Evolutionary conservation across 768 basidiomycete species (phyloP).

Genomic region (Calvatia gigantea): DNA sequence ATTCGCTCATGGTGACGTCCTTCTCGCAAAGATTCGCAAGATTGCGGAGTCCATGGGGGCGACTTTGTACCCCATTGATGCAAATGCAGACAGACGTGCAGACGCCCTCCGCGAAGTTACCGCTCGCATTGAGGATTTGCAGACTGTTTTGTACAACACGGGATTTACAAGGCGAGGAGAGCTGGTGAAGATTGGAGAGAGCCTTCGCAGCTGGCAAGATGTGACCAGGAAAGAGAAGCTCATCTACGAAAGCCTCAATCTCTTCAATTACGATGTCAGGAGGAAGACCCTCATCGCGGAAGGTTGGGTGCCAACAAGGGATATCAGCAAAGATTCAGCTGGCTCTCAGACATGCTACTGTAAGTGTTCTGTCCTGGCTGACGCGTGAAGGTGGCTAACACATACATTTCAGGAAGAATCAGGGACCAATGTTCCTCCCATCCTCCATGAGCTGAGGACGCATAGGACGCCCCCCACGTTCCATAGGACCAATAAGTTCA

Average conservation of each 20-base stretch:
- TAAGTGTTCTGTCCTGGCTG: constrained; percentile 30
- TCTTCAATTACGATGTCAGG: constrained; percentile 92
- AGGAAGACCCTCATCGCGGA: constrained; percentile 95
- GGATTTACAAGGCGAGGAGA: constrained; percentile 77
- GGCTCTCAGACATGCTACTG: constrained; percentile 84
- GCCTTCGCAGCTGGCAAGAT: constrained; percentile 86
- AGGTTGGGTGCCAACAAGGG: constrained; percentile 95
- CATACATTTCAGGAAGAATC: constrained; percentile 70
- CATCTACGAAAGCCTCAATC: constrained; percentile 92
- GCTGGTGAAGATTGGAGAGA: constrained; percentile 81
- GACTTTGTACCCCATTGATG: constrained; percentile 93
- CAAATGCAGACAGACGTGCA: constrained; percentile 88
- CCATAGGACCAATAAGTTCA: constrained; percentile 93
- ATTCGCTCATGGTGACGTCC: constrained; percentile 91
- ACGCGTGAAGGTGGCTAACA: background rate
- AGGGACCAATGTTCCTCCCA: constrained; percentile 88
- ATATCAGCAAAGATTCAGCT: constrained; percentile 83
- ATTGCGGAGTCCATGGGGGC: constrained; percentile 99
- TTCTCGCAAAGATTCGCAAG: constrained; percentile 95
- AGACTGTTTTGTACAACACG: constrained; percentile 88
- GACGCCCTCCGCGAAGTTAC: constrained; percentile 89
- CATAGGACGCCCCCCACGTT: constrained; percentile 94
- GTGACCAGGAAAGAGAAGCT: constrained; percentile 94
- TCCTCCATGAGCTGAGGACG: constrained; percentile 86
- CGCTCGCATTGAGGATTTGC: constrained; percentile 85